Evolutionary conservation across 2,329 filamentous ascomycete species (phyloP), one percentile per base, ranked within the genome.

Genomic region (Trichoderma polysporum): DNA sequence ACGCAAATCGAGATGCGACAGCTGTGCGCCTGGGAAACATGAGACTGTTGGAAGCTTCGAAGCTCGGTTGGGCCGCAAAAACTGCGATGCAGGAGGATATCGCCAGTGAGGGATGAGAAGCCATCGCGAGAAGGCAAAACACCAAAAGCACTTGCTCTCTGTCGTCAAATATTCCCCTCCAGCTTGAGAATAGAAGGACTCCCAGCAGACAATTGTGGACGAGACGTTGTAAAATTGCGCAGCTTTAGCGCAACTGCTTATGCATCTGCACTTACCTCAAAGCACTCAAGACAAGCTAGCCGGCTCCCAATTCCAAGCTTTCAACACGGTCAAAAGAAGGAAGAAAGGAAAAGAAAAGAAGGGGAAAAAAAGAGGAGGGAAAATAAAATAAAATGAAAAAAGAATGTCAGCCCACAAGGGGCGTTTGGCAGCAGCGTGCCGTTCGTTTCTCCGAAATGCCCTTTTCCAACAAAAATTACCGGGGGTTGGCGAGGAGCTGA

Each of bases 381-480:
- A 41, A 41, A 31, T 54, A 39, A 25, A 54, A 27, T 50, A 50
- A 27, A 60, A 31, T 27, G 45, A 54, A 53, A 61, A 64, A 68
- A 68, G 60, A 68, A 59, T 33, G 60, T 53, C 41, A 58, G 66
- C 66, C 66, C 66, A 52, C 66, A 58, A 58, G 60, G 66, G 66
- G 66, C 66, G 60, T 59, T 58, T 59, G 59, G 52, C 41, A 59
- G 53, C 61, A 47, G 63, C 50, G 58, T 67, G 58, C 66, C 64
- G 47, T 60, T 52, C 56, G 64, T 60, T 53, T 31, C 50, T 56
- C 53, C 54, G 49, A 29, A 29, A 60, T 50, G 53, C 53, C 66
- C 45, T 68, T 66, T 67, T 67, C 49, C 33, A 61, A 29, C 47
- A 54, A 67, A 66, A 54, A 22, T 19, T 50, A 66, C 65, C 65